Percentiles rank a stretch among this genome's conserved stretches.
phyloP scores from a whole-genome alignment of 371 early-diverging fungal species.

The Sporodiniella umbellata region DNA sequence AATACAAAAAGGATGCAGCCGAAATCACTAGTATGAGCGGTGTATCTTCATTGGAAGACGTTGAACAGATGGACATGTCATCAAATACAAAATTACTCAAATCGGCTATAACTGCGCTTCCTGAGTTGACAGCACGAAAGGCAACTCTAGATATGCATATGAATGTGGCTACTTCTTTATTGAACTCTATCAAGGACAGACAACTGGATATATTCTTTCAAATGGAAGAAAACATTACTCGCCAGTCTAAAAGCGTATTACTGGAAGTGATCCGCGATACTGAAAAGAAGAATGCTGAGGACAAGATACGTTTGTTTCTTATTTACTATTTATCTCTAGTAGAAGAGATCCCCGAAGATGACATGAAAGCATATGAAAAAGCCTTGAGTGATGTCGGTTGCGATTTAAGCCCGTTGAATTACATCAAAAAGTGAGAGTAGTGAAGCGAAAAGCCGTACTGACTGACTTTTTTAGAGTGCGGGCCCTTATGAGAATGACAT shows the following conservation, averaged over 20 bases:
- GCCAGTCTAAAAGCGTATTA: slow-evolving; percentile 73
- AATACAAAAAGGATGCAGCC: slow-evolving; percentile 93
- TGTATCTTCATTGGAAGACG: slow-evolving; percentile 81
- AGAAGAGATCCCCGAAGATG: slow-evolving; percentile 75
- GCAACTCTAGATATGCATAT: slow-evolving; percentile 97
- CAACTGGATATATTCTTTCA: slow-evolving; percentile 95
- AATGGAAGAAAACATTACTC: slow-evolving; percentile 85
- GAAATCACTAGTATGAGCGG: slow-evolving; percentile 86
- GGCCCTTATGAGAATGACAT: slow-evolving; percentile 67
- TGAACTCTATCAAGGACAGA: slow-evolving; percentile 91
- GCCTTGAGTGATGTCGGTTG: slow-evolving; percentile 76
- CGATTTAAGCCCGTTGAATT: slow-evolving; percentile 68
- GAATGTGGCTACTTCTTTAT: slow-evolving; percentile 93
- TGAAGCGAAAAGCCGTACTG: not conserved
- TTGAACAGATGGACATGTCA: slow-evolving; percentile 69
- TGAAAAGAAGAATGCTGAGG: slow-evolving; percentile 75
- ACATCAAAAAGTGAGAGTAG: slow-evolving; percentile 69
- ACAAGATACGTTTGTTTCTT: slow-evolving; percentile 90
- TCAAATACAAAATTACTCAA: slow-evolving; percentile 85
- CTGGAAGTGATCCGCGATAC: slow-evolving; percentile 80
- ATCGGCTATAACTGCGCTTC: slow-evolving; percentile 89
- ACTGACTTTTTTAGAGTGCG: slow-evolving; percentile 50
- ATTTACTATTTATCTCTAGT: slow-evolving; percentile 77
- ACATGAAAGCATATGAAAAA: slow-evolving; percentile 79
- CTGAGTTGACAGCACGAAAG: slow-evolving; percentile 95